These are phyloP conservation scores for Cordyceps fumosorosea DNA, from an alignment of 2,329 filamentous ascomycete genomes.

Conservation along the genomic window DNA sequence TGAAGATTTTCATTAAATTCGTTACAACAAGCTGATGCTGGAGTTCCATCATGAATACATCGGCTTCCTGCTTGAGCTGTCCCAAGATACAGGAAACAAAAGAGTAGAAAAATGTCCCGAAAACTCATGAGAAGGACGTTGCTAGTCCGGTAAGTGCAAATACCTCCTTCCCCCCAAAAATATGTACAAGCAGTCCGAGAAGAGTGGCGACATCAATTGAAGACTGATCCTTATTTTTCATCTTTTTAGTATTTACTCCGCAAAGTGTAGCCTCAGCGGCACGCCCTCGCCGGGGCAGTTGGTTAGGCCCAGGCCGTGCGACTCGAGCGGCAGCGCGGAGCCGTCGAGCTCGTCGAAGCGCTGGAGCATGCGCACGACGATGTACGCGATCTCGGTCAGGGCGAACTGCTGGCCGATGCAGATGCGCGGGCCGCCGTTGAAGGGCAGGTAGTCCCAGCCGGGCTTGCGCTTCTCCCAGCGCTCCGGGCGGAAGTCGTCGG, in stretches of 20 bases:
- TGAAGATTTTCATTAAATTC: too few relatives aligned
- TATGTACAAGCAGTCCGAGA: too few relatives aligned
- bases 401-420: conserved; percentile 24
- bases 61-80: too few relatives aligned
- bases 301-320: conserved; percentile 5
- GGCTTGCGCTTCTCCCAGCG: conserved; percentile 26
- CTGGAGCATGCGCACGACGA: conserved; percentile 17
- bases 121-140: too few relatives aligned
- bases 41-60: too few relatives aligned
- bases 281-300: conserved; percentile 12
- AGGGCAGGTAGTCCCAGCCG: conserved; percentile 23
- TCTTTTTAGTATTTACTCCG: background rate
- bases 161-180: too few relatives aligned
- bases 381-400: conserved; percentile 21
- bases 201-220: too few relatives aligned
- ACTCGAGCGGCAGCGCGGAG: background rate
- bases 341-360: conserved; percentile 10
- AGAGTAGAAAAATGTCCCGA: too few relatives aligned
- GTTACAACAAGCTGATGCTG: too few relatives aligned
- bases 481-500: conserved; percentile 35
- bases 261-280: background rate
- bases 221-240: too few relatives aligned
- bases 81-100: too few relatives aligned
- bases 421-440: conserved; percentile 23
- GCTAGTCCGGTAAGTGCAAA: too few relatives aligned